Conservation (phyloP, 2,329 filamentous ascomycete species). For the Corynespora cassiicola region DNA sequence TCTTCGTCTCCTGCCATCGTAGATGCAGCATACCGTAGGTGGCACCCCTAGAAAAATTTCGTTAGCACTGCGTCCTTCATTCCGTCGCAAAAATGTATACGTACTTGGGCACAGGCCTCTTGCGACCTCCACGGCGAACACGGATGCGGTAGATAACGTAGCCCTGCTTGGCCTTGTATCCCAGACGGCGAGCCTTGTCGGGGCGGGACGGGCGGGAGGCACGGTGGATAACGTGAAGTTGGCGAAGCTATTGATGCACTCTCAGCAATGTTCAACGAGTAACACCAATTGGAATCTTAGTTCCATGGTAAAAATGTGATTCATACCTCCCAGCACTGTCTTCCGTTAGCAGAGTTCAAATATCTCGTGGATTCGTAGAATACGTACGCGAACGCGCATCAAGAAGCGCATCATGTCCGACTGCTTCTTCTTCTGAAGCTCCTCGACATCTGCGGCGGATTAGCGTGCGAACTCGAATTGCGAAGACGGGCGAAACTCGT, state of each 20-base stretch:
- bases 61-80: conserved; percentile 31
- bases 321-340: conserved; percentile 90
- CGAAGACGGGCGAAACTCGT: conserved; percentile 15
- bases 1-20: conserved; percentile 5
- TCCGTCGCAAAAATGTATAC: conserved; percentile 12
- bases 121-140: conserved; percentile 98
- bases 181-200: conserved; percentile 99
- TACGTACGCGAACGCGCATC: conserved; percentile 72
- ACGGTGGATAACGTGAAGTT: conserved; percentile 99
- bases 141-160: conserved; percentile 99
- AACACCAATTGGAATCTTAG: conserved; percentile 58
- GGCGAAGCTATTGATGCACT: conserved; percentile 99
- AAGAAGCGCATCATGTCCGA: conserved; percentile 99
- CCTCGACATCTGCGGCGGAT: conserved; percentile 73
- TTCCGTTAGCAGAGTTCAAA: conserved; percentile 34
- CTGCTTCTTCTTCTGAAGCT: conserved; percentile 99
- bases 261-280: conserved; percentile 99
- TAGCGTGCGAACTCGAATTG: conserved; percentile 46
- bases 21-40: conserved; percentile 80
- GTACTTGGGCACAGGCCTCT: conserved; percentile 85
- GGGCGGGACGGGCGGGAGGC: conserved; percentile 97
- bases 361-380: conserved; percentile 10
- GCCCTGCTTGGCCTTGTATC: conserved; percentile 99
- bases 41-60: conserved; percentile 73
- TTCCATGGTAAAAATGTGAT: conserved; percentile 31